Base-by-base conservation (phyloP, 225 moss, liverwort and hornwort genomes). In the Antitrichia curtipendula region DNA sequence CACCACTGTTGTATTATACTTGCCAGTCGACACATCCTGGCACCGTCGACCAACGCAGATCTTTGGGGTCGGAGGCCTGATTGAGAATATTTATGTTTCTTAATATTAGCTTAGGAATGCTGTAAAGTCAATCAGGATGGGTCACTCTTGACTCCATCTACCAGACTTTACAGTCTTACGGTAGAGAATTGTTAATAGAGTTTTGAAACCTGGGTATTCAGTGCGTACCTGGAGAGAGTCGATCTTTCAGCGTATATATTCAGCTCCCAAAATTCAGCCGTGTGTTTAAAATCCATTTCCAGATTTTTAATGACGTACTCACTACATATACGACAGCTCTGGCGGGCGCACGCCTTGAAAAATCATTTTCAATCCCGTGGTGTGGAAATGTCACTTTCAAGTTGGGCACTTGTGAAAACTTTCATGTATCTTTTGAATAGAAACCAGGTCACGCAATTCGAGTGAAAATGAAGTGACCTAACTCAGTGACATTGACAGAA, bases 1-100 rank as follows among this genome's bases (percentile, higher is more conserved):
- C 90, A 75, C 61, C 91, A 78, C 86, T 80, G 75, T 57, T 93
- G 93, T 93, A 93, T 66, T 52, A 87, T 91, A 91, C 70, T 80
- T 80, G 86, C 80, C 89, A 75, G 84, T 87, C 49, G 72, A 78
- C 88, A 90, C 80, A 68, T 87, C 72, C 75, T 71, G 75, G 90
- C 84, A 78, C 86, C 81, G 41, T 72, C 52, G 52, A 82, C 75
- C 87, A 62, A 78, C 87, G 81, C 62, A 66, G 54, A 75, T 45
- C 68, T 80, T 80, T 82, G 75, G 45, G 79, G 85, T 80, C 62
- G 82, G 41, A 70, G 86, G 69, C n/a, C 56, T 88, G 61, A 59
- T 78, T 60, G 62, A 87, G 80, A 88, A 38, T 28, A 49, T 69
- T 87, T 38, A 66, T 86, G 84, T 71, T 73, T 77, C 79, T 32